Evolutionary conservation across 768 basidiomycete species (phyloP), one percentile per base, ranked within the genome.

Genomic region (Amanita rubescens): DNA sequence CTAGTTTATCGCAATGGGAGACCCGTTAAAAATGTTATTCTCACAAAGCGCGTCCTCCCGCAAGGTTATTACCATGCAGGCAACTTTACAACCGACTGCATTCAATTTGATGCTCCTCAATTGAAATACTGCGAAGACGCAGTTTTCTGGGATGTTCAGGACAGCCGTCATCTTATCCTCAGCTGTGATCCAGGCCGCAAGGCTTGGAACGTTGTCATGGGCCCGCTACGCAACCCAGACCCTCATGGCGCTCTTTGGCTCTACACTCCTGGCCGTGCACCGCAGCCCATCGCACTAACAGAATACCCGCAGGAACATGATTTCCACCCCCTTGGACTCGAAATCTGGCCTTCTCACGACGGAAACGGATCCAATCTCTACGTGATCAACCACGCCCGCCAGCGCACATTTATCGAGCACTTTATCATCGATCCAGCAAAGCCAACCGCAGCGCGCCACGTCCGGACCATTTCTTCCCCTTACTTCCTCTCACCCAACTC

Each of bases 121-220:
- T 69, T 77, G 57, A 71, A 70, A 51, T 78, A 67, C 59, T 88
- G 87, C 62, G 87, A 88, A 62, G 86, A 88, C 59, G 79, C 71
- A 27, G 66, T 70, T 2, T 80, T 82, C 55, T 88, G 85, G 85
- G 82, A 85, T 54, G 63, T 75, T n/a, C 67, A 67, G 47, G 74
- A 77, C 56, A 58, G 62, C 5, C 77, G 78, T 49, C 67, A 71
- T 24, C 65, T 86, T 6, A 73, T 66, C 55, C 61, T 75, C 34
- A 75, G 67, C 58, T 85, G 83, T 57, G 83, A 85, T 60, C 70
- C 78, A 1, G 70, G 65, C 48, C 74, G 83, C 12, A 74, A 74
- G 56, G 64, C 72, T 24, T 90, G 87, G 87, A 90, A 90, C 62
- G 87, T 86, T 6, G 87, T 80, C 43, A 81, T 85, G 81, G 87